Percentiles rank a stretch among this genome's conserved stretches.
These are phyloP conservation scores for Lasiodiplodia sp. DNA, from an alignment of 2,329 filamentous ascomycete species.

Conservation along the genomic window DNA sequence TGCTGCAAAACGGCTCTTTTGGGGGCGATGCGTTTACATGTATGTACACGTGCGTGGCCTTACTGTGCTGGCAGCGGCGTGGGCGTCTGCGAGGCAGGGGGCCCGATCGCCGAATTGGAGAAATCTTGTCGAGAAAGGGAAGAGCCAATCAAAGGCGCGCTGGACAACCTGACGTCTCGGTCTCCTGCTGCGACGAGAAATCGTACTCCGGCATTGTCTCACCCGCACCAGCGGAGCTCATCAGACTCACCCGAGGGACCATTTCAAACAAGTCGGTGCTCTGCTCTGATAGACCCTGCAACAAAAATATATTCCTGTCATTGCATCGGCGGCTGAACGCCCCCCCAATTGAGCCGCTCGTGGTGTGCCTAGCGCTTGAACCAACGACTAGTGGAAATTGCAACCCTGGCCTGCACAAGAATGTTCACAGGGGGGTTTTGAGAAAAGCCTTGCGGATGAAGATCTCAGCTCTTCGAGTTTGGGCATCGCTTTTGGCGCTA, in stretches of 20 bases:
- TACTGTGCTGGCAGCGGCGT: neutral
- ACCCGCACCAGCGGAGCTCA: slow-evolving; percentile 21
- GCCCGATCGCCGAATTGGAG: slow-evolving; percentile 20
- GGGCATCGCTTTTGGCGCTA: slow-evolving; percentile 5
- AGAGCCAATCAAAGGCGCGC: slow-evolving; percentile 13
- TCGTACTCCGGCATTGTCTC: slow-evolving; percentile 4
- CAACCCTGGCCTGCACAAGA: neutral
- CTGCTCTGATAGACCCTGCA: neutral
- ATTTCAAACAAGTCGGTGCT: neutral
- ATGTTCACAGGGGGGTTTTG: neutral
- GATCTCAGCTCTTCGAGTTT: neutral
- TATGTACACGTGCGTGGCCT: neutral
- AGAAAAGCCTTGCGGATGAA: neutral
- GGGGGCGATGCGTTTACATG: neutral
- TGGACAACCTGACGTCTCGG: neutral
- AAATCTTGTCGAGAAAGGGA: slow-evolving; percentile 10
- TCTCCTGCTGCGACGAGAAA: neutral
- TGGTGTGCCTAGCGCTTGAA: neutral
- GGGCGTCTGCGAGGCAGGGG: neutral
- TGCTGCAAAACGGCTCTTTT: neutral
- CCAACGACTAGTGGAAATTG: neutral
- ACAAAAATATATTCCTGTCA: neutral
- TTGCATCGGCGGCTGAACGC: neutral
- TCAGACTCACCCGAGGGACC: slow-evolving; percentile 12
- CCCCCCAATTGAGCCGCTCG: neutral